A percentile compares a stretch with the other conserved stretches of the same genome.
These are phyloP conservation scores for Cladorrhinum samala DNA, from an alignment of 495 filamentous ascomycete species.

Conservation along the genomic window DNA sequence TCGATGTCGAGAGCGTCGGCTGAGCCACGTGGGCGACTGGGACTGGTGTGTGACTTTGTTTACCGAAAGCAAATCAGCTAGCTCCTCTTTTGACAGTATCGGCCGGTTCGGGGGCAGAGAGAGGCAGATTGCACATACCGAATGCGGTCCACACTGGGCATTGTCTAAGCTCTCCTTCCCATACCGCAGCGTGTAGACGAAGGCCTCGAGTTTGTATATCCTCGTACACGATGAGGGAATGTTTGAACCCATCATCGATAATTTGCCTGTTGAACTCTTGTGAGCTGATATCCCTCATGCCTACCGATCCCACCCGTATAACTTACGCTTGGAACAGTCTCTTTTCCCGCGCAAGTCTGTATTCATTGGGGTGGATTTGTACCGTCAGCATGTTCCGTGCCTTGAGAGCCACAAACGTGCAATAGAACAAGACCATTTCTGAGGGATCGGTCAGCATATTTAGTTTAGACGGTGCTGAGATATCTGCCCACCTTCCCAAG, in stretches of 20 bases:
- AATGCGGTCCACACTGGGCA: conserved; percentile 75
- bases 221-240: conserved; percentile 65
- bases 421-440: conserved; percentile 75
- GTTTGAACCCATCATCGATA: conserved; percentile 60
- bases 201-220: conserved; percentile 60
- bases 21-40: conserved; percentile 52
- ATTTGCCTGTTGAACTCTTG: conserved; percentile 51
- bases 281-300: too few relatives aligned
- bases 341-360: conserved; percentile 56
- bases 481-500: conserved; percentile 45
- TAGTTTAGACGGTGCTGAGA: neutral
- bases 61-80: too few relatives aligned
- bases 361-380: conserved; percentile 50
- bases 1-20: conserved; percentile 40
- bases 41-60: conserved; percentile 53
- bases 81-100: too few relatives aligned
- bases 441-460: conserved; percentile 10
- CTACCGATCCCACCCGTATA: too few relatives aligned
- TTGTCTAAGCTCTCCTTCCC: conserved; percentile 41
- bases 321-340: conserved; percentile 66
- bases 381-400: conserved; percentile 54
- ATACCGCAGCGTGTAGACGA: conserved; percentile 46
- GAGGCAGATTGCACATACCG: too few relatives aligned
- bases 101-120: too few relatives aligned
- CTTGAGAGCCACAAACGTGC: conserved; percentile 68